Base-by-base conservation (phyloP, 345 rosid species). In the Noccaea caerulescens region DNA sequence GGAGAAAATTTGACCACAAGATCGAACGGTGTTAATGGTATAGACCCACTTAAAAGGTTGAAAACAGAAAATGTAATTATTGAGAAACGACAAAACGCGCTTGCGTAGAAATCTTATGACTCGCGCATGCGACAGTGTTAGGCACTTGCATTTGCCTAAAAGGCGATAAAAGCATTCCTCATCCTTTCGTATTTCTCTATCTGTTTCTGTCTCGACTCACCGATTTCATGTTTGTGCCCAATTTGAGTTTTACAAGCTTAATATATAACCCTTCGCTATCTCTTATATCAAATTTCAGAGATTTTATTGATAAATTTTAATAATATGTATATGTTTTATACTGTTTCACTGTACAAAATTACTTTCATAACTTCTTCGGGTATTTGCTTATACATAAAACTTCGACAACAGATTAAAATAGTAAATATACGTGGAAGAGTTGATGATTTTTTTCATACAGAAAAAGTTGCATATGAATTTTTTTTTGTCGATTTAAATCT, bases 71-170 rank as follows among this genome's bases (percentile, higher is more conserved):
- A 34, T 1, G n/a, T 39, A 49, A 58, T 49, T 50, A 66, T 58
- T 47, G 13, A 67, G 61, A 57, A 51, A 65, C 49, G 77, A 73
- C 72, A 73, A 73, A 18, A 10, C 0, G 10, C 36, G 23, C 14
- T 13, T 14, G 58, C 12, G 42, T 49, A 25, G 59, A 72, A 30
- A 72, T 71, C 4, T 27, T 3, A 23, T 10, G 70, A 9, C 9
- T 74, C 13, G 27, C 47, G 73, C 73, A 68, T 60, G 57, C 73
- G 73, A 75, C 63, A 68, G 63, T 75, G 73, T 68, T 61, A 68
- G 69, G 64, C 78, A 75, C 51, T 68, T 61, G 69, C 69, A 44
- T 42, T 43, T 59, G 62, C 63, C 56, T 59, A 41, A 74, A 74
- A 73, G 60, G 72, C 36, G 54, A 73, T 18, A 57, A 49, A 58